Percentiles rank a stretch among this genome's conserved stretches.
These are phyloP conservation scores for Pseudocohnilembus persalinus DNA, from an alignment of 169 alveolate species.

Conservation along the genomic window DNA sequence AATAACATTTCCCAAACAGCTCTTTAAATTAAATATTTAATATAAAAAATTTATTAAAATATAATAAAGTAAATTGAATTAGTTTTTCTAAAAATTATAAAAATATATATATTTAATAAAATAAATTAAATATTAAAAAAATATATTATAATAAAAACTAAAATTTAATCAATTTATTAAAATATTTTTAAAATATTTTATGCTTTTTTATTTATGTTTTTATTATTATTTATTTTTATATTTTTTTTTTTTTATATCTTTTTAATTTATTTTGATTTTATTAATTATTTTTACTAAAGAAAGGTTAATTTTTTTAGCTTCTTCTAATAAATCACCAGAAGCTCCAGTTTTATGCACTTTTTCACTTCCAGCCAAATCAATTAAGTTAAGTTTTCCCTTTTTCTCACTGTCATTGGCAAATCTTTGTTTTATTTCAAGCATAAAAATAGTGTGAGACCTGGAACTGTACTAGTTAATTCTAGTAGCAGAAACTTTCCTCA, in stretches of 20 bases:
- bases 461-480: constrained; percentile 78
- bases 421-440: constrained; percentile 75
- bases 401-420: constrained; percentile 74
- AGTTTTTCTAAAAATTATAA: too few relatives aligned
- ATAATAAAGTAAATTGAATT: too few relatives aligned
- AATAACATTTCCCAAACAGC: constrained; percentile 79
- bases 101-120: too few relatives aligned
- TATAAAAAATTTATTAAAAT: too few relatives aligned
- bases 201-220: too few relatives aligned
- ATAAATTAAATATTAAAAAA: too few relatives aligned
- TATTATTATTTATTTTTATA: too few relatives aligned
- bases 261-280: not conserved
- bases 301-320: constrained; percentile 81
- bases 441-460: constrained; percentile 82
- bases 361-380: constrained; percentile 87
- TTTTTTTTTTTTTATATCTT: too few relatives aligned
- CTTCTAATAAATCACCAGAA: constrained; percentile 61
- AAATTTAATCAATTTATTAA: too few relatives aligned
- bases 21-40: constrained; percentile 9
- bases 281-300: constrained; percentile 41
- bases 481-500: constrained; percentile 80
- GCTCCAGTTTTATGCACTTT: constrained; percentile 73
- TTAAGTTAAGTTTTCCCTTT: constrained; percentile 83
- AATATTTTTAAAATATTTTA: too few relatives aligned
- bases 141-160: too few relatives aligned